Conservation (phyloP, 371 early-diverging fungal genomes). For the Choanephora cucurbitarum region DNA sequence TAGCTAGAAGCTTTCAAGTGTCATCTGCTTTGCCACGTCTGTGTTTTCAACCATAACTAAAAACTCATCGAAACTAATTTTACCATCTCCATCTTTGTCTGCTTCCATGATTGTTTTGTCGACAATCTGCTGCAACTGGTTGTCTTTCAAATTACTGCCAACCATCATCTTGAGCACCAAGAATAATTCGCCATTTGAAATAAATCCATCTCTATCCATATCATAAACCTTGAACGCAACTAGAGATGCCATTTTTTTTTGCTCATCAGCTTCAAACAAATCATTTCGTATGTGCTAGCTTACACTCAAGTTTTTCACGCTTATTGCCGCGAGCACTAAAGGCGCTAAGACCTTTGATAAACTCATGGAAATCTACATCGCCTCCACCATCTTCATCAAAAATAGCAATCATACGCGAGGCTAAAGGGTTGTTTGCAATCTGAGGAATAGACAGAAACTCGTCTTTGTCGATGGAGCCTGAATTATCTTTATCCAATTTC, state of each 20-base stretch:
- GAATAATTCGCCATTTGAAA: slow-evolving; percentile 97
- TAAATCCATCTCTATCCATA: slow-evolving; percentile 97
- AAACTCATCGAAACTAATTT: slow-evolving; percentile 96
- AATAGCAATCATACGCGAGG: slow-evolving; percentile 91
- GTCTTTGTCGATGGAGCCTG: slow-evolving; percentile 93
- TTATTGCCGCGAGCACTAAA: slow-evolving; percentile 93
- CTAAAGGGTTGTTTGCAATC: slow-evolving; percentile 95
- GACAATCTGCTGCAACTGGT: slow-evolving; percentile 98
- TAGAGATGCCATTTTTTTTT: too few relatives aligned
- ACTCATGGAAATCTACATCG: slow-evolving; percentile 97
- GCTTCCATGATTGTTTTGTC: slow-evolving; percentile 99
- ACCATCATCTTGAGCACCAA: slow-evolving; percentile 98
- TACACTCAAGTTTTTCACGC: slow-evolving; percentile 91
- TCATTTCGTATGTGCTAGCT: too few relatives aligned
- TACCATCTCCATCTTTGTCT: slow-evolving; percentile 93
- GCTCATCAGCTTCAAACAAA: too few relatives aligned
- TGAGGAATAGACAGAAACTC: slow-evolving; percentile 95
- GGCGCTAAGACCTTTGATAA: slow-evolving; percentile 89
- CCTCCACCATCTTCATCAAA: slow-evolving; percentile 98
- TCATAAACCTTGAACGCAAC: slow-evolving; percentile 99
- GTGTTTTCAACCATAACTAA: slow-evolving; percentile 88
- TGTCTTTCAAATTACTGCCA: slow-evolving; percentile 91
- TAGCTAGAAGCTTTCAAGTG: slow-evolving; percentile 72
- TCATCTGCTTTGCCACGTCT: slow-evolving; percentile 94
- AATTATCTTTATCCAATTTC: slow-evolving; percentile 95